A percentile compares a stretch with the other conserved stretches of the same genome.
phyloP scores from a whole-genome alignment of 371 early-diverging fungal genomes.

The Zopfochytrium polystomum region DNA sequence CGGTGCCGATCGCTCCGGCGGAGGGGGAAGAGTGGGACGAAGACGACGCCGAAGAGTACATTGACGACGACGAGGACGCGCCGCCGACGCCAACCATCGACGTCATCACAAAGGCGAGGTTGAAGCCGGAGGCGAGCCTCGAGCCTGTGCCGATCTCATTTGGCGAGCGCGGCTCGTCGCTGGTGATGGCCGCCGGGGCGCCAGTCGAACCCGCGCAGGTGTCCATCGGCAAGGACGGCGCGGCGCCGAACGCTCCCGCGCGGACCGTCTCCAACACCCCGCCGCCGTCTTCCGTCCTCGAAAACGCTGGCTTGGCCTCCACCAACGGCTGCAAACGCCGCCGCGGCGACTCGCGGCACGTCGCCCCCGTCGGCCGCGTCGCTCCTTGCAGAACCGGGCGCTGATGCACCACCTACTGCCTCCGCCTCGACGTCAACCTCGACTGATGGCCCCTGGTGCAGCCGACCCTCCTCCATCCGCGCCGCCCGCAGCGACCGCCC shows the following conservation, averaged over 20 bases:
- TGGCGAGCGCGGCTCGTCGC: conserved; percentile 11
- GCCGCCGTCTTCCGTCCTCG: not conserved
- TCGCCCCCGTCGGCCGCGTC: conserved; percentile 1
- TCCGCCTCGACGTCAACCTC: conserved; percentile 13
- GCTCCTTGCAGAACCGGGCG: not conserved
- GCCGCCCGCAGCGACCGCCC: conserved; percentile 9
- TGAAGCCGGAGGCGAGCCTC: conserved; percentile 23
- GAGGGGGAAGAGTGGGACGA: conserved; percentile 14
- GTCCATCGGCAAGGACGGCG: not conserved
- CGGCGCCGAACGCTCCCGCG: not conserved
- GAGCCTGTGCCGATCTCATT: conserved; percentile 14
- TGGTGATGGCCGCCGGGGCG: conserved; percentile 2
- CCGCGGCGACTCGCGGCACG: not conserved
- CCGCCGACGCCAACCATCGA: conserved; percentile 13
- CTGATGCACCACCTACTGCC: conserved; percentile 7
- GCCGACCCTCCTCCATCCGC: conserved; percentile 2
- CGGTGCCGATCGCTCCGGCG: conserved; percentile 2
- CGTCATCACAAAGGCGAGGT: conserved; percentile 16
- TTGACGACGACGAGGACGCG: conserved; percentile 17
- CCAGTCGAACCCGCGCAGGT: not conserved
- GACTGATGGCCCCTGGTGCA: conserved; percentile 3
- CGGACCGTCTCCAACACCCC: not conserved
- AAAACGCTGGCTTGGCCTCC: not conserved
- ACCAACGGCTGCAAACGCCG: not conserved
- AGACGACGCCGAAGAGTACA: conserved; percentile 15